Conservation (phyloP, 768 basidiomycete genomes). For the Hortiboletus flavorubellus region DNA sequence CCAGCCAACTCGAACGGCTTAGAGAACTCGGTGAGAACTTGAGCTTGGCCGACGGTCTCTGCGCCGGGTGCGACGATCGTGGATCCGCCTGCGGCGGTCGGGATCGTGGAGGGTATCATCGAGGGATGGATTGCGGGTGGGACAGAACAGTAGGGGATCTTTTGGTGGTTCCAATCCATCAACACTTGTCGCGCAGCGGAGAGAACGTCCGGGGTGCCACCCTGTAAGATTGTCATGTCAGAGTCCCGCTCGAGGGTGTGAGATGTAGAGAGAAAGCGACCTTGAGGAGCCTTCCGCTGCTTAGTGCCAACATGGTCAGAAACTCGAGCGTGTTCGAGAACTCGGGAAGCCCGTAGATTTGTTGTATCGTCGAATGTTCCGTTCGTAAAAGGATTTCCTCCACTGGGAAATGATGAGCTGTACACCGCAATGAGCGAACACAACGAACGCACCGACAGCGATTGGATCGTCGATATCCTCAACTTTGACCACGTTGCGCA, state of each 20-base stretch:
- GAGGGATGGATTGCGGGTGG: conserved; percentile 82
- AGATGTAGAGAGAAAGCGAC: conserved; percentile 32
- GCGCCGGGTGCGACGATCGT: conserved; percentile 61
- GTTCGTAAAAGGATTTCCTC: conserved; percentile 84
- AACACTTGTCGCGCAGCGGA: conserved; percentile 79
- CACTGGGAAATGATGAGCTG: conserved; percentile 43
- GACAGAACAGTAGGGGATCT: conserved; percentile 83
- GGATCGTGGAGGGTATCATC: conserved; percentile 50
- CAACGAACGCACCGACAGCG: conserved; percentile 62
- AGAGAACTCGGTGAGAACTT: conserved; percentile 67
- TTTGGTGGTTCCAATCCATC: conserved; percentile 94
- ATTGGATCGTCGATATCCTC: conserved; percentile 92
- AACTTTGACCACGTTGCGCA: conserved; percentile 86
- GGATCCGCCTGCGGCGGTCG: conserved; percentile 34
- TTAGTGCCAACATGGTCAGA: conserved; percentile 84
- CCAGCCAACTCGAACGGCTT: conserved; percentile 81
- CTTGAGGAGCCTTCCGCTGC: conserved; percentile 80
- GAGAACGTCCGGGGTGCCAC: conserved; percentile 87
- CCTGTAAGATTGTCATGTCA: conserved; percentile 39
- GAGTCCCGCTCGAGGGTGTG: not conserved
- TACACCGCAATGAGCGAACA: not conserved
- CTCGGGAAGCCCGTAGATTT: conserved; percentile 81
- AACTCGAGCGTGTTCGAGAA: conserved; percentile 76
- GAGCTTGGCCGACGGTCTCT: conserved; percentile 76
- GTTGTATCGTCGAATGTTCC: conserved; percentile 64